A percentile compares a stretch with the other conserved stretches of the same genome.
Conservation (phyloP, 345 rosid species). For the Cardamine resedifolia region DNA sequence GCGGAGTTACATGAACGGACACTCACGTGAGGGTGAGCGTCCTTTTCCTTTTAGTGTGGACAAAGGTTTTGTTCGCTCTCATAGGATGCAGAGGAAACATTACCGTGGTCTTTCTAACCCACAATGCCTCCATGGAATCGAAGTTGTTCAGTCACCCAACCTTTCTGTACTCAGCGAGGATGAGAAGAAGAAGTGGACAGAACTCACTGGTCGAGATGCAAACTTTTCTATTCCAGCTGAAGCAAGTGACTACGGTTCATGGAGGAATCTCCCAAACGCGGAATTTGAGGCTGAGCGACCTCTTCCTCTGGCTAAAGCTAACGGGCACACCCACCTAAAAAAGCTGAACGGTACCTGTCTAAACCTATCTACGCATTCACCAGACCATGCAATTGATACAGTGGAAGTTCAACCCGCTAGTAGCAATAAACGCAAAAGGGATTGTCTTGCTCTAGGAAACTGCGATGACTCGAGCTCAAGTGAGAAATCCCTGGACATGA, state of each 20-base stretch:
- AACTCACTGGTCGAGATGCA: slow-evolving; percentile 65
- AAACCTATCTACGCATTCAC: slow-evolving; percentile 63
- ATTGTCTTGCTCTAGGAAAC: slow-evolving; percentile 44
- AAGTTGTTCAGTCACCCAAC: slow-evolving; percentile 60
- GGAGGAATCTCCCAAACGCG: slow-evolving; percentile 64
- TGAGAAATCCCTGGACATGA: slow-evolving; percentile 53
- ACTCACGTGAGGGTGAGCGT: slow-evolving; percentile 74
- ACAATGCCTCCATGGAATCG: slow-evolving; percentile 75
- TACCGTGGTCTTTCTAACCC: slow-evolving; percentile 82
- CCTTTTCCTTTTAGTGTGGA: slow-evolving; percentile 72
- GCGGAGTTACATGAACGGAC: slow-evolving; percentile 79
- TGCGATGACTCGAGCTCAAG: slow-evolving; percentile 52
- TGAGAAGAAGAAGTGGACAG: slow-evolving; percentile 66
- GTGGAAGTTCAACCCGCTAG: slow-evolving; percentile 39
- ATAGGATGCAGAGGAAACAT: slow-evolving; percentile 82
- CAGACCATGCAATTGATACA: slow-evolving; percentile 48
- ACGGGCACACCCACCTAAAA: slow-evolving; percentile 42
- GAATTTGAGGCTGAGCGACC: slow-evolving; percentile 63
- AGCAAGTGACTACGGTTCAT: slow-evolving; percentile 64
- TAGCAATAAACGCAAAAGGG: slow-evolving; percentile 58
- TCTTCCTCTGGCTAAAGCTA: slow-evolving; percentile 41
- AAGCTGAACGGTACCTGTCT: slow-evolving; percentile 56
- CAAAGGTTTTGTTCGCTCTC: slow-evolving; percentile 75
- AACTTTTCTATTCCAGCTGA: slow-evolving; percentile 57
- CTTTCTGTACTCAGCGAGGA: slow-evolving; percentile 59